Base-by-base conservation (phyloP, 163 green algal genomes). In the Scenedesmus sp. region DNA sequence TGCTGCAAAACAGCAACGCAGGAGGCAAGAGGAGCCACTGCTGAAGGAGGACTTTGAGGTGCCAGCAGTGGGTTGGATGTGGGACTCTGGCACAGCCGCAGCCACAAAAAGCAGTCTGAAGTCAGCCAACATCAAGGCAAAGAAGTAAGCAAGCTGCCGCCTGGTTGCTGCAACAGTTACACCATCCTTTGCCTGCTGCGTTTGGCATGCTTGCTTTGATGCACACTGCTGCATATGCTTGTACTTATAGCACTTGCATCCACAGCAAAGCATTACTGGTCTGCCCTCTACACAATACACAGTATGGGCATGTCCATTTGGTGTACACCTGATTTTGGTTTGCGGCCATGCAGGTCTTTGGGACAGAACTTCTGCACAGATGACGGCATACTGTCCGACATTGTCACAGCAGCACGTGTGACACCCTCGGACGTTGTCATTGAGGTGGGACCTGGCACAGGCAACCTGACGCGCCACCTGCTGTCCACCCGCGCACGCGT, bases 301-400 rank as follows among this genome's bases (percentile, higher is more conserved):
- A n/a, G n/a, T n/a, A n/a, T n/a, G n/a, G n/a, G n/a, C n/a, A n/a
- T n/a, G n/a, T n/a, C n/a, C n/a, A n/a, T n/a, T n/a, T n/a, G n/a
- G n/a, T n/a, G n/a, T n/a, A n/a, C n/a, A n/a, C n/a, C 68, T 80
- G 70, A 35, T 78, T 40, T 56, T 56, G 16, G n/a, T n/a, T n/a
- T n/a, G n/a, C n/a, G n/a, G n/a, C n/a, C 37, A 37, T 26, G 37
- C 90, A 97, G 95, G 92, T 97, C 95, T 9, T 93, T 99, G 15
- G 97, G 98, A 0, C 98, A 99, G 91, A 99, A 99, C 86, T 99
- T 99, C 92, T 83, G 99, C 70, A 96, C 96, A 26, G 97, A 98
- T 79, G 95, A 99, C 53, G 81, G 68, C n/a, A 93, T 99, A 0
- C 92, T 99, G 68, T 18, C 56, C 4, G 88, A 94, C 51, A 97